Base-by-base conservation (phyloP, 441 rosid species). In the Euphorbia celastroides region DNA sequence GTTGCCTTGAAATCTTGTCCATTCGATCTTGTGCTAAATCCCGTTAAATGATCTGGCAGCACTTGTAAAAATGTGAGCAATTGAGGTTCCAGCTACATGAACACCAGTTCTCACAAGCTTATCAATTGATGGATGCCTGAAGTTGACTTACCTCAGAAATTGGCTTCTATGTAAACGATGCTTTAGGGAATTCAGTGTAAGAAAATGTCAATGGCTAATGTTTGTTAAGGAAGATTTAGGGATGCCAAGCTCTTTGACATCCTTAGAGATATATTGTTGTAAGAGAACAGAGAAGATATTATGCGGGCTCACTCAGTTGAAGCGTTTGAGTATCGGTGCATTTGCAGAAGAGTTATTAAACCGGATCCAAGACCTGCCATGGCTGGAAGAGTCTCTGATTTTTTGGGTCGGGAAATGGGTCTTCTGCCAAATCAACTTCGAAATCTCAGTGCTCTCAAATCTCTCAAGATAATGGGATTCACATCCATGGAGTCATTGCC, bases 51-150 rank as follows among this genome's bases (percentile, higher is more conserved):
- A 63, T 23, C 25, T 56, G 32, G 27, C 68, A 4, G 28, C 72
- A 11, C 78, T 75, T 14, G 54, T 16, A 7, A 28, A 38, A 9
- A 30, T 75, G 69, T 19, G 38, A 30, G 3, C n/a, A 28, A 5
- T 41, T 70, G 46, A 51, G 19, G 38, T 36, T 3, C 14, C 30
- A 48, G 26, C 14, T 38, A 42, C 17, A 42, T 25, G 44, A 19
- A 54, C 12, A 13, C 11, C 60, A 13, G 51, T 34, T 17, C 31
- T 56, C 5, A 56, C 60, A 5, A 56, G 34, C 27, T 16, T 56
- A 1, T 56, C 14, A 4, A 56, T 56, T 20, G 32, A 13, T 2
- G 34, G 60, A 5, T 56, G 60, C 27, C 17, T n/a, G 5, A 26
- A 56, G 7, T 56, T 56, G 27, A 26, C 34, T 56, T 25, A 16